phyloP scores from a whole-genome alignment of 345 rosid genomes.

The Psidium guajava region DNA sequence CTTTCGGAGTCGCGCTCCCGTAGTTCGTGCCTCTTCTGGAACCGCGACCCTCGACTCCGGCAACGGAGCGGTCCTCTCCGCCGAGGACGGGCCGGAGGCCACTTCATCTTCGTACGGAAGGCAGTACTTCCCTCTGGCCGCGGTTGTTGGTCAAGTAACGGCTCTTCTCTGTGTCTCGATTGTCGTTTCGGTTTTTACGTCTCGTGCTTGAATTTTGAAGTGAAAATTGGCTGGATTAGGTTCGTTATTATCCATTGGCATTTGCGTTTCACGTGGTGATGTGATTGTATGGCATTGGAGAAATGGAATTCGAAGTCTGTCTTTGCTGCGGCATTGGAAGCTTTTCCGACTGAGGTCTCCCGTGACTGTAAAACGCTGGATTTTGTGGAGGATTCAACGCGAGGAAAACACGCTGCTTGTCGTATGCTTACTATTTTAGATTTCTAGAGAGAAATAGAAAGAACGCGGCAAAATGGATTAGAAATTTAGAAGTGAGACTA shows the following conservation, averaged over 20 bases:
- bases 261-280: neutral
- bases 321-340: neutral
- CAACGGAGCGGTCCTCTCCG: constrained; percentile 33
- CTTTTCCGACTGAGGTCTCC: neutral
- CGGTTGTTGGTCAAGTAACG: constrained; percentile 84
- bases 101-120: constrained; percentile 42
- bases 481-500: neutral
- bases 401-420: neutral
- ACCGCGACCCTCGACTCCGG: constrained; percentile 27
- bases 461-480: neutral
- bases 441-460: neutral
- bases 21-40: constrained; percentile 6
- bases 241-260: neutral
- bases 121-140: constrained; percentile 80
- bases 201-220: neutral
- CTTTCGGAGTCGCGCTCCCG: neutral
- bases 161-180: neutral
- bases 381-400: neutral
- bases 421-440: neutral
- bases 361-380: neutral
- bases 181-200: neutral
- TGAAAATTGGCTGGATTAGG: neutral
- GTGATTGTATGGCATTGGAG: neutral
- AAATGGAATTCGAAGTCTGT: neutral
- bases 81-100: constrained; percentile 8